Percentiles rank a stretch among this genome's conserved stretches.
phyloP scores from a whole-genome alignment of 2,329 filamentous ascomycete genomes.

The Juglanconis sp. region DNA sequence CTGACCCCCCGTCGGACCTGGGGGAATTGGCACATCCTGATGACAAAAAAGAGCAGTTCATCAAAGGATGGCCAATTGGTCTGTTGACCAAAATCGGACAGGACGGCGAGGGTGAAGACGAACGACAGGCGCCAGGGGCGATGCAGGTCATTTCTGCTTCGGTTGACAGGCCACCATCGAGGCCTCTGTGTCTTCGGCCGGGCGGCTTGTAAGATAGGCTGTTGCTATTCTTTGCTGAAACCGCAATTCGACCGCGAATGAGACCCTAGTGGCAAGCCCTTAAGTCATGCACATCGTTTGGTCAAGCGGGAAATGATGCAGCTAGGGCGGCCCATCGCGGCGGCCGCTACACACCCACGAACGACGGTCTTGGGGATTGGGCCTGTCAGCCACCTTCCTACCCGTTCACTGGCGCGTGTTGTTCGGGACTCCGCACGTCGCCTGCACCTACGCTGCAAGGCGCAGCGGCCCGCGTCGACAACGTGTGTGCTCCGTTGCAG shows the following conservation, averaged over 20 bases:
- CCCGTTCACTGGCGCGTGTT: background rate
- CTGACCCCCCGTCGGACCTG: slow-evolving; percentile 2
- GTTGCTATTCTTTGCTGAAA: slow-evolving; percentile 29
- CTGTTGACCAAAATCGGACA: slow-evolving; percentile 6
- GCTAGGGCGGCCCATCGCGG: slow-evolving; percentile 12
- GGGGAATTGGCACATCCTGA: slow-evolving; percentile 8
- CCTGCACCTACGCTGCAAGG: background rate
- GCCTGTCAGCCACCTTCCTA: slow-evolving; percentile 2
- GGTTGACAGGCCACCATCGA: slow-evolving; percentile 3
- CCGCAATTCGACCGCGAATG: slow-evolving; percentile 22
- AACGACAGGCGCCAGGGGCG: slow-evolving; percentile 4
- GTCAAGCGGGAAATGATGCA: slow-evolving; percentile 1
- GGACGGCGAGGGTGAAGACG: slow-evolving; percentile 3
- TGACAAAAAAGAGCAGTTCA: slow-evolving; percentile 3
- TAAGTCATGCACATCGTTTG: slow-evolving; percentile 5
- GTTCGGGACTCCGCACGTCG: background rate
- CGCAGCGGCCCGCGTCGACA: slow-evolving; percentile 17
- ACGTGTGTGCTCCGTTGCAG: slow-evolving; percentile 11
- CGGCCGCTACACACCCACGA: slow-evolving; percentile 15
- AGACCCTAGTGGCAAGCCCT: slow-evolving; percentile 15
- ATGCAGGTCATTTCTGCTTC: slow-evolving; percentile 5
- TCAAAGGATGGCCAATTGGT: background rate
- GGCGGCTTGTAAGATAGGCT: slow-evolving; percentile 13
- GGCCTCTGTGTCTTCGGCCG: slow-evolving; percentile 5
- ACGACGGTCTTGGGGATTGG: background rate